Evolutionary conservation across 2,329 filamentous ascomycete species (phyloP), one percentile per base, ranked within the genome.

Genomic region (Trichoderma afroharzianum): DNA sequence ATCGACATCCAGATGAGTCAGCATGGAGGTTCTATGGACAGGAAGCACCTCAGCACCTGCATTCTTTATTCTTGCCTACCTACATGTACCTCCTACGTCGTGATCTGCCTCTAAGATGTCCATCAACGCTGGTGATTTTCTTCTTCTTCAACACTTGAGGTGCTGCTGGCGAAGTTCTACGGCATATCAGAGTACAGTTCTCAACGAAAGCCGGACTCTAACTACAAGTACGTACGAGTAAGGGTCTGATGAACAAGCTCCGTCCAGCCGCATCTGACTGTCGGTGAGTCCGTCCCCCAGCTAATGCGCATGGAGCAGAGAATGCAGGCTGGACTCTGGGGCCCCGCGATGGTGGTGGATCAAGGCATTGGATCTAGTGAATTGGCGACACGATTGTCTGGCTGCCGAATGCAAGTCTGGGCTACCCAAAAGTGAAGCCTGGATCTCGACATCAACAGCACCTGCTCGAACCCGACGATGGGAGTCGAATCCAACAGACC

Each of bases 201-300:
- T 50, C n/a, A 50, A 12, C n/a, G 9, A 21, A 50, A 11, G 43
- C 43, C 43, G n/a, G n/a, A 50, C n/a, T 21, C n/a, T 3, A 50
- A 43, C 6, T 21, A 28, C 18, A 18, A 33, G n/a, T 39, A 33
- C 24, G 0, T 36, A 36, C 33, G 14, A 32, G 6, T 18, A 32
- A 12, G 14, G 15, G 26, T 28, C 66, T 47, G 26, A 33, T 15
- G n/a, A 47, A 21, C 18, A 39, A 47, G 55, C 66, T 32, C 64
- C 66, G 55, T 33, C 66, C 24, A 62, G 24, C 66, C 66, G 39
- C 57, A 69, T 61, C 36, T 28, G 66, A 78, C 50, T 90, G 32
- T 91, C 85, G 74, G 83, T 78, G 67, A 88, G 71, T 14, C 73
- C 43, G 43, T 50, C 43, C 43, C 43, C 70, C 64, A 32, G 57